A percentile compares a stretch with the other conserved stretches of the same genome.
These are phyloP conservation scores for Irpex lacteus DNA, from an alignment of 1,284 basidiomycete genomes.

Conservation along the genomic window DNA sequence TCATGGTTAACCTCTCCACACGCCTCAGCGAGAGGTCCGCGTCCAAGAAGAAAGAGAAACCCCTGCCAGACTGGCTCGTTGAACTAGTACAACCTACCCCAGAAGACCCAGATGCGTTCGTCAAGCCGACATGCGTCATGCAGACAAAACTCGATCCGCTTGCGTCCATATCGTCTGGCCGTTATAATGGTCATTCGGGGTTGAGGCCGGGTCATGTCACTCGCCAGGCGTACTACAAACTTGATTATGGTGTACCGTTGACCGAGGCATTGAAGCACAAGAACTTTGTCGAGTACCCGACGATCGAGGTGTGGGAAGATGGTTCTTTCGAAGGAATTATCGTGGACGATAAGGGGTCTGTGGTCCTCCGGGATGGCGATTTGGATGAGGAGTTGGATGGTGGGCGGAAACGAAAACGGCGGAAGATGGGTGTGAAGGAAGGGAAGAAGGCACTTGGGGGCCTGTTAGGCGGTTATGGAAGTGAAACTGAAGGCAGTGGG, in stretches of 20 bases:
- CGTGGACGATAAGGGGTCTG: conserved; percentile 47
- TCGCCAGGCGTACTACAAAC: conserved; percentile 48
- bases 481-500: conserved; percentile 47
- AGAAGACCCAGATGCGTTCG: conserved; percentile 53
- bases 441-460: conserved; percentile 54
- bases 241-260: conserved; percentile 52
- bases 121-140: conserved; percentile 59
- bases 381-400: conserved; percentile 29
- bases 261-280: conserved; percentile 50
- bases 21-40: conserved; percentile 40
- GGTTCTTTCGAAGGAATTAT: conserved; percentile 54
- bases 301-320: conserved; percentile 69
- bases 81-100: conserved; percentile 49
- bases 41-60: conserved; percentile 41
- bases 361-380: conserved; percentile 23
- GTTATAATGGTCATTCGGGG: conserved; percentile 19
- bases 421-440: conserved; percentile 47
- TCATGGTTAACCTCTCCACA: conserved; percentile 47
- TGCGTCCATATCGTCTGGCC: conserved; percentile 23
- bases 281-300: conserved; percentile 79
- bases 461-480: conserved; percentile 66
- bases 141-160: conserved; percentile 39
- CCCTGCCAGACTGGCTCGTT: conserved; percentile 50
- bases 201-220: conserved; percentile 24
- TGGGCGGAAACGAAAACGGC: conserved; percentile 44